Evolutionary conservation across 352 stramenopile species (phyloP), one percentile per base, ranked within the genome.

Genomic region (Phytophthora palmivora): DNA sequence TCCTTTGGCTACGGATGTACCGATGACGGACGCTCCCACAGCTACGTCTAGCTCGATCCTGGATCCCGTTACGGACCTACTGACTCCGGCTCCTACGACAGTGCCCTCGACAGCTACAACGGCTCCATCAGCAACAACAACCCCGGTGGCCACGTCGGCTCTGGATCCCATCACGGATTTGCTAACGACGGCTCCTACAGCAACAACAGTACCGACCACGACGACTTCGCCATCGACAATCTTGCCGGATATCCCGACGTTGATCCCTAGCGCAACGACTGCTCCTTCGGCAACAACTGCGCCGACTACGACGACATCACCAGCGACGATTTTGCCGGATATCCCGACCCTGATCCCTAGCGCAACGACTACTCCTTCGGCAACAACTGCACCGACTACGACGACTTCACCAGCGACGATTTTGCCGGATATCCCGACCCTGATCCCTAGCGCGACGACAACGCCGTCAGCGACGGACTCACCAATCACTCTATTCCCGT

Each of bases 11-110:
- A 4, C 26, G 26, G 26, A n/a, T n/a, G n/a, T n/a, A n/a, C n/a
- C 26, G 8, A 4, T 8, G 26, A 32, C 26, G 4, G 26, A 32
- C 26, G 26, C 26, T 32, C 26, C 26, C n/a, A n/a, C n/a, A n/a
- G n/a, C n/a, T 8, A 4, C 26, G 26, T 8, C 26, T 32, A 32
- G 26, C 8, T 55, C 38, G 30, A 28, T 71, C 1, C 28, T 71
- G 15, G 54, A 55, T 2, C 62, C 62, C 2, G 47, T 71, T 4
- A 71, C 62, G 8, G n/a, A 71, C 36, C 26, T 71, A 56, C 15
- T 72, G 39, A 72, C 67, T n/a, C n/a, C 59, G 1, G 54, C 62
- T 6, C 67, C 67, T 6, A 64, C 10, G 43, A 58, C 51, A 3
- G 33, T 19, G 12, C 24, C 46, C 4, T n/a, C 37, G 2, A 38